Percentiles rank a stretch among this genome's conserved stretches.
Conservation (phyloP, 2,329 filamentous ascomycete species). For the Sordariomycetes sp. region DNA sequence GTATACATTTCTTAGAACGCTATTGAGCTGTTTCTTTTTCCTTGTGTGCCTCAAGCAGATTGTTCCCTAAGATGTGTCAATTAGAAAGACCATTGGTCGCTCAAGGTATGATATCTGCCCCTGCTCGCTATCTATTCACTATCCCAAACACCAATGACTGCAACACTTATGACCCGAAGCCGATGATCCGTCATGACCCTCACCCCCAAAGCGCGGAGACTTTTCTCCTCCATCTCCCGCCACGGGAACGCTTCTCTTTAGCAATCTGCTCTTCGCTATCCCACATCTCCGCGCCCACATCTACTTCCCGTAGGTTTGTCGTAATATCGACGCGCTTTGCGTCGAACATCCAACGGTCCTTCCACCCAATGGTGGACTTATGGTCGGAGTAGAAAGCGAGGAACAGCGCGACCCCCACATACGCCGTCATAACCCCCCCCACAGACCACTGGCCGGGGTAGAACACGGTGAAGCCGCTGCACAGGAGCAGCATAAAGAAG, state of each 20-base stretch:
- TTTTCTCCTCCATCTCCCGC: neutral
- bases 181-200: neutral
- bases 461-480: neutral
- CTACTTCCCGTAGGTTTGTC: neutral
- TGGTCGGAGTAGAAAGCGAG: neutral
- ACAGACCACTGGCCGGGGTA: neutral
- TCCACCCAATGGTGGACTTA: neutral
- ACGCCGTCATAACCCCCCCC: neutral
- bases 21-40: no score
- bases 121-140: no score
- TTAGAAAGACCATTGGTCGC: no score
- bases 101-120: no score
- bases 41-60: no score
- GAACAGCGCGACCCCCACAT: neutral
- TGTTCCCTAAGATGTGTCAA: no score
- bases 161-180: no score
- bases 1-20: no score
- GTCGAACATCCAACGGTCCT: conserved; percentile 14
- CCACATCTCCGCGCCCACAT: neutral
- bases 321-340: neutral
- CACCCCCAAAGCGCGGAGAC: neutral
- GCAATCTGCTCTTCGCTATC: neutral
- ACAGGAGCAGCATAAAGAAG: conserved; percentile 23
- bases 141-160: no score
- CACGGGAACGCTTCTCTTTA: neutral